phyloP scores from a whole-genome alignment of 2,329 filamentous ascomycete genomes.

The Hypoxylon sp. region DNA sequence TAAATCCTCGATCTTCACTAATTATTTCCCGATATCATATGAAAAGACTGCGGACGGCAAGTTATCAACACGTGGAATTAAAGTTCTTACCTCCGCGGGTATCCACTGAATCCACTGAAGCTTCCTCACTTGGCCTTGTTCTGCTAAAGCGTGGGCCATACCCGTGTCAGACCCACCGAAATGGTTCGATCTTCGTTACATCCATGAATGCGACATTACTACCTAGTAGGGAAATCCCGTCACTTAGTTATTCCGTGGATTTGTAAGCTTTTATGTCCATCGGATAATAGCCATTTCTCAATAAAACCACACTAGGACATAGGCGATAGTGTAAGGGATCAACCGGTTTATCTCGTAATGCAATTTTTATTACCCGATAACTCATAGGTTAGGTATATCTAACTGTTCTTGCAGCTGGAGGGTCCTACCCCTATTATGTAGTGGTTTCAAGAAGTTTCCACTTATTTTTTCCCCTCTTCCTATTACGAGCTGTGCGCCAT shows the following conservation, averaged over 20 bases:
- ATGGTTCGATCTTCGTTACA: background rate
- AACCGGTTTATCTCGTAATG: no score
- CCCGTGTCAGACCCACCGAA: background rate
- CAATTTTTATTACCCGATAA: no score
- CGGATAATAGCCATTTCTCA: no score
- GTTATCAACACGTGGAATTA: slow-evolving; percentile 11
- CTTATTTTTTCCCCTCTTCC: no score
- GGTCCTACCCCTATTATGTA: no score
- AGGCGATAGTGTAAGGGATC: no score
- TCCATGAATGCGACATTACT: background rate
- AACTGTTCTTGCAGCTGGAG: no score
- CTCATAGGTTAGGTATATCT: no score
- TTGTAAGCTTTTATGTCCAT: slow-evolving; percentile 3
- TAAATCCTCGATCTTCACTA: background rate
- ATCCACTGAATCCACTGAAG: slow-evolving; percentile 1
- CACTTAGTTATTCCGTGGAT: background rate
- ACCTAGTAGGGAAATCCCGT: no score
- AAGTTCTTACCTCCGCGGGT: slow-evolving; percentile 1
- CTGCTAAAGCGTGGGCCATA: background rate
- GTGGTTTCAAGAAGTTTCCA: no score
- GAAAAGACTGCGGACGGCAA: background rate
- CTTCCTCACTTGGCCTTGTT: background rate
- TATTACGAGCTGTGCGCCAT: no score
- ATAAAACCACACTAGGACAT: slow-evolving; percentile 1
- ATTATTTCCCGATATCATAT: background rate